These are phyloP conservation scores for Lactarius hatsudake DNA, from an alignment of 768 basidiomycete genomes.

Conservation along the genomic window DNA sequence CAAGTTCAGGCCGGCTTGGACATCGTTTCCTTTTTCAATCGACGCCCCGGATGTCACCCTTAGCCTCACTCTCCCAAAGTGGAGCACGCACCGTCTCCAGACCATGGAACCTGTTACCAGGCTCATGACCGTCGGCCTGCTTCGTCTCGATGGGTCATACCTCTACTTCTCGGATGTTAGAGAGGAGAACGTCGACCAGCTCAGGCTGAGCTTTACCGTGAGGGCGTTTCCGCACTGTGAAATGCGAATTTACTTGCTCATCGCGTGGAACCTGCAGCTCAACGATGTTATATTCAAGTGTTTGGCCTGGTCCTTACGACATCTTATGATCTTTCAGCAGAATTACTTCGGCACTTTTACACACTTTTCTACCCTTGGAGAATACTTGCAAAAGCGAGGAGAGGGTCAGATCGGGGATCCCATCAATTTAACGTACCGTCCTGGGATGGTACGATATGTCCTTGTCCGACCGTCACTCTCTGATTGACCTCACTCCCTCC, in stretches of 20 bases:
- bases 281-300: constrained; percentile 59
- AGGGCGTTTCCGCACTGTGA: constrained; percentile 27
- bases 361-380: constrained; percentile 83
- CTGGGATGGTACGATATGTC: constrained; percentile 56
- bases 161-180: constrained; percentile 65
- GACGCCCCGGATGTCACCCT: constrained; percentile 57
- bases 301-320: constrained; percentile 85
- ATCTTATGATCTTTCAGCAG: constrained; percentile 84
- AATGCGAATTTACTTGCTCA: not conserved
- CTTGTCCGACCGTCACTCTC: not conserved
- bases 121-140: constrained; percentile 54
- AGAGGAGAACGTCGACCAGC: constrained; percentile 72
- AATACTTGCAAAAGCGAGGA: constrained; percentile 73
- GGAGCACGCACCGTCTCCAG: constrained; percentile 83
- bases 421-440: constrained; percentile 72
- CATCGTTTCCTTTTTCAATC: constrained; percentile 61
- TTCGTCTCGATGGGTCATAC: constrained; percentile 69
- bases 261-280: constrained; percentile 37
- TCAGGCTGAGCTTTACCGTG: constrained; percentile 66
- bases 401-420: constrained; percentile 76
- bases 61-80: constrained; percentile 72
- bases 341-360: constrained; percentile 96
- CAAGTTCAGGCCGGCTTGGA: constrained; percentile 67
- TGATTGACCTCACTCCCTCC: not conserved
- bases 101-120: constrained; percentile 56